Base-by-base conservation (phyloP, 306 rosid genomes). In the Gastrolobium villosum region DNA sequence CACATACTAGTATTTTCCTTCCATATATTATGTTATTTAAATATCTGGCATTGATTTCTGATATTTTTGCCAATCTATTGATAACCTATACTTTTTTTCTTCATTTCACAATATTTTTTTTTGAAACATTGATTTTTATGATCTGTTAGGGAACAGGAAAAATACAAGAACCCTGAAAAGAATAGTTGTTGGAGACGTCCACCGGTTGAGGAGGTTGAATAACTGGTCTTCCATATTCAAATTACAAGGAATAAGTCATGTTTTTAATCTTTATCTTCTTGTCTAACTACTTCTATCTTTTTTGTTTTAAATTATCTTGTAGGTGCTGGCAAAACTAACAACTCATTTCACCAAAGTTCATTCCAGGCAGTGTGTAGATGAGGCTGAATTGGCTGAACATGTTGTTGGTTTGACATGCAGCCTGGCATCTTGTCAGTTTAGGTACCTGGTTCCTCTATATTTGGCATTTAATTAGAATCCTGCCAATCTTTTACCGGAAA, bases 321-420 rank as follows among this genome's bases (percentile, higher is more conserved):
- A 95, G 99, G 87, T 81, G 61, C 80, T 92, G 79, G 99, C 98
- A 57, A 92, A 89, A 69, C 67, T 95, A 77, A 79, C 90, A 7
- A 88, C 94, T 67, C 92, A 88, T 78, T 91, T 91, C 69, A 53
- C 53, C 61, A 92, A 87, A 84, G 93, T 91, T 65, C 97, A 87
- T 74, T 95, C 97, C 81, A 90, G 99, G 87, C 97, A 79, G 81
- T 92, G 99, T 74, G 85, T 87, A 56, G 99, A 95, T 72, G 99
- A 95, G 83, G 95, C 97, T 76, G 99, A 94, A 84, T 80, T 92
- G 71, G 95, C 99, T 63, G 99, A 95, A 66, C 99, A 92, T 84
- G 87, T 92, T 81, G 97, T 81, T 84, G 98, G 97, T 78, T 87
- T 94, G 93, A 94, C 97, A 6, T 66, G 84, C 82, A 91, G 93